These are phyloP conservation scores for Pleurotus giganteus DNA, from an alignment of 768 basidiomycete genomes.

Conservation along the genomic window DNA sequence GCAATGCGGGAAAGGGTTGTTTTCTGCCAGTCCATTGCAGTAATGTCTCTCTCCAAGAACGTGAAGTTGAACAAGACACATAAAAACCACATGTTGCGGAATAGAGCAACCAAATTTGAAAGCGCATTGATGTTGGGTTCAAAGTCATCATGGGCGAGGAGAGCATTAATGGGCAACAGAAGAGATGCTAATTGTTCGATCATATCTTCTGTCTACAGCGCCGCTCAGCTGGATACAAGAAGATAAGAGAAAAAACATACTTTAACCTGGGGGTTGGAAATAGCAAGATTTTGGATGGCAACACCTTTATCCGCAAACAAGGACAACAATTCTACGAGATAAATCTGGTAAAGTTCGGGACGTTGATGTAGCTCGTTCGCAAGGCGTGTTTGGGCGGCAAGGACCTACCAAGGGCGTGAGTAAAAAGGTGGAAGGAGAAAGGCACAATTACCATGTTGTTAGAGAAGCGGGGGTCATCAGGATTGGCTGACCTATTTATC, in stretches of 20 bases:
- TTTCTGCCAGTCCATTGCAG: constrained; percentile 75
- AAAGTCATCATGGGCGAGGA: constrained; percentile 72
- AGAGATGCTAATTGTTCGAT: constrained; percentile 85
- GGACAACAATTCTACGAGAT: constrained; percentile 80
- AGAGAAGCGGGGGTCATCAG: constrained; percentile 84
- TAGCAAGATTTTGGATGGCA: constrained; percentile 80
- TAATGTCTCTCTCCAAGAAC: constrained; percentile 46
- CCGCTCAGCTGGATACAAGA: constrained; percentile 5
- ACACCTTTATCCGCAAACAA: constrained; percentile 91
- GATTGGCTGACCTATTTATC: constrained; percentile 84
- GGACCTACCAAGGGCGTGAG: constrained; percentile 45
- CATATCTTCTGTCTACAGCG: constrained; percentile 72
- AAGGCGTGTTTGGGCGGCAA: constrained; percentile 88
- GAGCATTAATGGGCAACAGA: constrained; percentile 86
- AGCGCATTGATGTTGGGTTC: constrained; percentile 54
- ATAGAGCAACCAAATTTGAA: constrained; percentile 65
- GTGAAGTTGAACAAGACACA: constrained; percentile 87
- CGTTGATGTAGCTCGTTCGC: constrained; percentile 75
- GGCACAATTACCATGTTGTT: constrained; percentile 73
- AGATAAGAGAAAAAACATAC: constrained; percentile 31
- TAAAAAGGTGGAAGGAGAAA: background rate
- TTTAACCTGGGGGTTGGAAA: constrained; percentile 64
- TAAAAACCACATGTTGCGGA: constrained; percentile 94
- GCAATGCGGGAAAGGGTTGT: constrained; percentile 81
- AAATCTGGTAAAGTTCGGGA: constrained; percentile 75